phyloP scores from a whole-genome alignment of 1,284 basidiomycete species.

The Cystobasidiaceae sp. region DNA sequence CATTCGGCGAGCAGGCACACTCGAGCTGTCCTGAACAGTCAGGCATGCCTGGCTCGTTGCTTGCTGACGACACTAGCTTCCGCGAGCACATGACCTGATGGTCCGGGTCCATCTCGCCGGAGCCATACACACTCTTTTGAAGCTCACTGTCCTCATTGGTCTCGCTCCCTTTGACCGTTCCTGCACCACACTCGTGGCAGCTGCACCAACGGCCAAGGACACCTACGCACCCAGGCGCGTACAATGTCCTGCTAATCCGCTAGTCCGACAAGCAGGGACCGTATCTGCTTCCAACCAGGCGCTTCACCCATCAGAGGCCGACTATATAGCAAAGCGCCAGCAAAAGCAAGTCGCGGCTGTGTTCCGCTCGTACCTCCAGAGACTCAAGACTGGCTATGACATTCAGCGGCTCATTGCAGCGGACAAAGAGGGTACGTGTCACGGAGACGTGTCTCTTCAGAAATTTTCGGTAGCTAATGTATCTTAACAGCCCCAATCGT shows the following conservation, averaged over 20 bases:
- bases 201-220: background rate
- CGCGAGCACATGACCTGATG: too few relatives aligned
- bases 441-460: background rate
- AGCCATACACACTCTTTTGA: too few relatives aligned
- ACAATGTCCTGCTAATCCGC: background rate
- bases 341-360: background rate
- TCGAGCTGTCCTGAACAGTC: too few relatives aligned
- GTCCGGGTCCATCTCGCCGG: too few relatives aligned
- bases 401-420: background rate
- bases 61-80: too few relatives aligned
- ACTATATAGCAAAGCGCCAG: background rate
- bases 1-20: too few relatives aligned
- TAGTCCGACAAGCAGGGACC: background rate
- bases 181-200: too few relatives aligned
- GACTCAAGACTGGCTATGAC: background rate
- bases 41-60: too few relatives aligned
- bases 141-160: too few relatives aligned
- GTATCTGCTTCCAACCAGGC: background rate
- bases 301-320: background rate
- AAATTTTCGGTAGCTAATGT: background rate
- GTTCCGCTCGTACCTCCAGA: background rate
- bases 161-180: too few relatives aligned
- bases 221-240: background rate
- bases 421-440: background rate
- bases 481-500: background rate